A percentile compares a stretch with the other conserved stretches of the same genome.
Evolutionary conservation across 306 rosid species (phyloP).

Genomic region (Rosa lucieae): DNA sequence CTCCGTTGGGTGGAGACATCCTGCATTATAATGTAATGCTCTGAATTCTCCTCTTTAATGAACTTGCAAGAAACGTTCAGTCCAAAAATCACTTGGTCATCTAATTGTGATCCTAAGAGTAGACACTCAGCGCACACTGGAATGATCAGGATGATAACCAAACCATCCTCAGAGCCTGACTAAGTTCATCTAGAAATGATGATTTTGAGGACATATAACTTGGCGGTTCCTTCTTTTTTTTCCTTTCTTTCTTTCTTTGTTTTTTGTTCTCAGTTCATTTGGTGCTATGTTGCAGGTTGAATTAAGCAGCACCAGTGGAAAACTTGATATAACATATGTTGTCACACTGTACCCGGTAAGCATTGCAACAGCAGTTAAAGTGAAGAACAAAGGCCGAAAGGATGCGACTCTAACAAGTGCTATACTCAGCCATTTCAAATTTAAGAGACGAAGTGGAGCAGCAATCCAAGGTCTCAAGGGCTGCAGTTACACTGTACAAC

Average conservation of each 20-base stretch:
- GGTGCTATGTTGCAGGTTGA: conserved; percentile 41
- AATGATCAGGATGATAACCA: neutral
- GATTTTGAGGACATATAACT: neutral
- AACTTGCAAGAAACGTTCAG: neutral
- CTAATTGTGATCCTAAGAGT: neutral
- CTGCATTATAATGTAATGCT: neutral
- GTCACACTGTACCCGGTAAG: conserved; percentile 79
- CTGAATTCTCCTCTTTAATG: neutral
- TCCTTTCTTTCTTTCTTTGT: too few species aligned
- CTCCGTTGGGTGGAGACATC: neutral
- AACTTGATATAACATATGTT: conserved; percentile 66
- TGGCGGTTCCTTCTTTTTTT: neutral
- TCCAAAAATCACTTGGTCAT: neutral
- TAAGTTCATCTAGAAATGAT: neutral
- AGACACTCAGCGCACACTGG: neutral
- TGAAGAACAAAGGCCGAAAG: conserved; percentile 64
- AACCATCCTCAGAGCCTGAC: neutral
- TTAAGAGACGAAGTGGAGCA: conserved; percentile 65
- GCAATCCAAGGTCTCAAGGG: conserved; percentile 76
- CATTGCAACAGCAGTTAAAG: conserved; percentile 85
- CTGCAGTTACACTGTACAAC: conserved; percentile 63
- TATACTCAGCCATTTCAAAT: conserved; percentile 74
- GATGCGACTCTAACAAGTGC: conserved; percentile 59
- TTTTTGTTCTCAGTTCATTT: neutral
- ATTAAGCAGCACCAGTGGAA: conserved; percentile 42